Conservation (phyloP, 345 rosid species). For the Orychophragmus violaceus region DNA sequence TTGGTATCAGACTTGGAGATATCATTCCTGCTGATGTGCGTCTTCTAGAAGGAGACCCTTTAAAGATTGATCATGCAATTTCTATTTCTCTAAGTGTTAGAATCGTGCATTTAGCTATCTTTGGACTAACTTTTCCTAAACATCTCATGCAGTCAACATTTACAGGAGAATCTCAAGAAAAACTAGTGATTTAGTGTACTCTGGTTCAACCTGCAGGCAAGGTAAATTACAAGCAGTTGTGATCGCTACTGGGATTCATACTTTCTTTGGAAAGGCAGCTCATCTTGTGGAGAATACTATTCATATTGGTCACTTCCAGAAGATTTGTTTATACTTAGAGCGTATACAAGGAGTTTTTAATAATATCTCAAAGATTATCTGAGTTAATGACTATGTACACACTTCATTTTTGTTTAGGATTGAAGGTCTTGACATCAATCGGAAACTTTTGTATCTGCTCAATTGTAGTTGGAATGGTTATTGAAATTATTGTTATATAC, state of each 20-base stretch:
- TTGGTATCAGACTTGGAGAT: constrained; percentile 39
- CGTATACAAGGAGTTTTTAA: too few relatives aligned
- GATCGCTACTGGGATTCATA: constrained; percentile 84
- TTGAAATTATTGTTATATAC: constrained; percentile 56
- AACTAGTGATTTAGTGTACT: constrained; percentile 70
- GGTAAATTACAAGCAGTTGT: constrained; percentile 92
- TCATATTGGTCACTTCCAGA: constrained; percentile 85
- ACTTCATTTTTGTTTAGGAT: too few relatives aligned
- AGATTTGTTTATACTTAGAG: constrained; percentile 57
- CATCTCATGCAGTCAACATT: constrained; percentile 51
- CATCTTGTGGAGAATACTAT: constrained; percentile 86
- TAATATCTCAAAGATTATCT: too few relatives aligned
- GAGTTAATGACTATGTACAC: too few relatives aligned
- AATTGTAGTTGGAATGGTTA: constrained; percentile 71
- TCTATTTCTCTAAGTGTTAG: neutral
- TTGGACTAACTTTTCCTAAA: constrained; percentile 16
- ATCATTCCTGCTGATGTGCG: constrained; percentile 77
- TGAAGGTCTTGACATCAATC: constrained; percentile 79
- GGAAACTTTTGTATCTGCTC: constrained; percentile 98
- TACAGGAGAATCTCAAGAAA: constrained; percentile 51
- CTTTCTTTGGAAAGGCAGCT: constrained; percentile 94
- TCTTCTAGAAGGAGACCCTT: constrained; percentile 70
- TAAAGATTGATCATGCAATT: constrained; percentile 56
- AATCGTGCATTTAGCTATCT: neutral
- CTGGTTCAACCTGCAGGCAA: constrained; percentile 90